Percentiles rank a stretch among this genome's conserved stretches.
Evolutionary conservation across 768 basidiomycete species (phyloP).

Genomic region (Lepiota brunneoincarnata): DNA sequence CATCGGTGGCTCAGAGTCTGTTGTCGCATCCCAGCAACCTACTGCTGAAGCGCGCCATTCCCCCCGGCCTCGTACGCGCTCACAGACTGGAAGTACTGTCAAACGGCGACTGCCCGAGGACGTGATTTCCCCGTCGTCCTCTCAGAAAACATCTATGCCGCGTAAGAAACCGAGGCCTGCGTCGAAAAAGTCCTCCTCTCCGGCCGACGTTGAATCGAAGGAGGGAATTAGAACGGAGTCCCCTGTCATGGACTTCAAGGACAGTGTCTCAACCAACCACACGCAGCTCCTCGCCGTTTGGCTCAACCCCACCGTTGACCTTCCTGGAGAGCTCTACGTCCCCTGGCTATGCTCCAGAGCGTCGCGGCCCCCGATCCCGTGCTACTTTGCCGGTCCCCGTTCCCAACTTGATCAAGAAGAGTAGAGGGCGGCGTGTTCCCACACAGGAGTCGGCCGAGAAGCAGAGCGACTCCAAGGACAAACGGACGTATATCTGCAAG

Average conservation of each 20-base stretch:
- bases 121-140: conserved; percentile 6
- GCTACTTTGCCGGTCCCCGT: conserved; percentile 65
- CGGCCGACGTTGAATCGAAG: conserved; percentile 1
- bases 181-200: conserved; percentile 9
- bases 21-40: neutral
- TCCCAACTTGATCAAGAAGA: conserved; percentile 78
- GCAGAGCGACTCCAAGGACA: conserved; percentile 25
- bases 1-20: neutral
- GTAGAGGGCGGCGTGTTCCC: conserved; percentile 74
- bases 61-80: conserved; percentile 32
- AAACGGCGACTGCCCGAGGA: conserved; percentile 27
- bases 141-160: neutral
- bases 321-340: conserved; percentile 17
- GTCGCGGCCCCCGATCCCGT: conserved; percentile 47
- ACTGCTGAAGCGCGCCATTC: conserved; percentile 4
- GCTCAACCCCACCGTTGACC: conserved; percentile 12
- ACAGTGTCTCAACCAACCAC: conserved; percentile 9
- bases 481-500: conserved; percentile 53
- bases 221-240: conserved; percentile 10
- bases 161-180: conserved; percentile 8
- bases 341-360: conserved; percentile 23
- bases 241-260: conserved; percentile 1
- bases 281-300: conserved; percentile 8
- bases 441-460: conserved; percentile 33
- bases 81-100: conserved; percentile 29